phyloP scores from a whole-genome alignment of 805 yeast species.

The Ogataea allantospora region DNA sequence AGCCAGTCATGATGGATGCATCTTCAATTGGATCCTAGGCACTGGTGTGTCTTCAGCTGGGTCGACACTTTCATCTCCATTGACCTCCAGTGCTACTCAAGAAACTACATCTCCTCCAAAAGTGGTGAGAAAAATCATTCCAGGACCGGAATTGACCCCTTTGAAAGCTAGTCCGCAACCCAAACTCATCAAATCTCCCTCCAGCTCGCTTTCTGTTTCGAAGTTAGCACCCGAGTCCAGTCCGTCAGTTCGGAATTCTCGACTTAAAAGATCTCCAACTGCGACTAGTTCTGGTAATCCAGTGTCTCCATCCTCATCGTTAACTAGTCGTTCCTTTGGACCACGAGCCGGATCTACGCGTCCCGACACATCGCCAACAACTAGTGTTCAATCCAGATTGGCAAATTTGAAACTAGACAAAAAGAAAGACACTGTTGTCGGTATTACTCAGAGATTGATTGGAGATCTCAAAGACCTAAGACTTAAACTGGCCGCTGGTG shows the following conservation, averaged over 20 bases:
- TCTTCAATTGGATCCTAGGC: constrained; percentile 45
- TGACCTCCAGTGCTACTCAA: constrained; percentile 6
- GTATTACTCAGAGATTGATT: constrained; percentile 5
- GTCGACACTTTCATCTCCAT: constrained; percentile 13
- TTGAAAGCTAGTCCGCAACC: constrained; percentile 6
- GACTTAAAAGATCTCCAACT: constrained; percentile 12
- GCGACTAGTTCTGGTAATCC: constrained; percentile 8
- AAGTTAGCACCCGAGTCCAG: constrained; percentile 3
- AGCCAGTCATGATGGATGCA: constrained; percentile 53
- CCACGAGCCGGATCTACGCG: constrained; percentile 13
- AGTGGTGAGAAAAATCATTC: constrained; percentile 25
- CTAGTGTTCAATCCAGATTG: constrained; percentile 12
- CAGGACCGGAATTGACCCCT: constrained; percentile 17
- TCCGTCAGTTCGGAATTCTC: constrained; percentile 7
- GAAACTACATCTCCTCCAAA: constrained; percentile 17
- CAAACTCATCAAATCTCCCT: constrained; percentile 9
- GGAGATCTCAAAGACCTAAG: constrained; percentile 14
- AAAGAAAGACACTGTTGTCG: constrained; percentile 1
- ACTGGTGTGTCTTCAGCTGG: constrained; percentile 4
- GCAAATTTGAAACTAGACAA: constrained; percentile 15
- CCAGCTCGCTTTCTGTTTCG: constrained; percentile 9
- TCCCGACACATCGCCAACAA: constrained; percentile 11
- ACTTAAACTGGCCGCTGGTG: constrained; percentile 8
- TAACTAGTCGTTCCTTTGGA: constrained; percentile 11
- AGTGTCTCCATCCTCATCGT: constrained; percentile 11